Base-by-base conservation (phyloP, 345 rosid species). In the Gossypium australe region DNA sequence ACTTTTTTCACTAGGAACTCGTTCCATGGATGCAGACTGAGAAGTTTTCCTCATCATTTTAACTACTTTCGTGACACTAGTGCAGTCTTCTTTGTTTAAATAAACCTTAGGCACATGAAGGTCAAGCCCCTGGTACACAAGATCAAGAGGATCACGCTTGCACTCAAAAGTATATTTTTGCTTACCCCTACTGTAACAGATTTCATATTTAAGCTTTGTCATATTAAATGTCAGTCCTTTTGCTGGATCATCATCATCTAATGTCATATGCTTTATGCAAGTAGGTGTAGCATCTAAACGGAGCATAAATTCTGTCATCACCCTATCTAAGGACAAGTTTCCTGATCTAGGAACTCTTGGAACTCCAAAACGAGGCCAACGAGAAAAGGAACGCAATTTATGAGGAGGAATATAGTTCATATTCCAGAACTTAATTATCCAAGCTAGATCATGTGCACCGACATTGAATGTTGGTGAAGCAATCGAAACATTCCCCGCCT, bases 361-460 rank as follows among this genome's bases (percentile, higher is more conserved):
- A 75, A 93, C 82, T 65, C 99, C 99, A 88, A 88, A 95, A 78
- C 99, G 97, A 78, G 97, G 93, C 89, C 92, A 95, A 67, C 97
- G 85, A 47, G 99, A 89, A 86, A 95, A 93, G 65, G 83, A 75
- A 22, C 99, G 97, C 78, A 95, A 80, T 80, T 93, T 95, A 82
- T 95, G 94, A 11, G 99, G 99, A 80, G 99, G 99, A 78, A 83
- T 75, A 83, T 93, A 90, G 80, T 93, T 91, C 89, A 95, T 68
- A 71, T 73, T 85, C 93, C 97, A 91, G 77, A 95, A 93, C 87
- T 86, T 93, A 49, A 77, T 61, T 66, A 93, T 67, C 99, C 99
- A 95, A 18, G 98, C 97, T 70, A 95, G 78, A 86, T 95, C 99
- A 91, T 93, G 97, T 76, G 99, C 93, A 80, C 99, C 98, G 62